phyloP scores from a whole-genome alignment of 176 grass and related monocot species.

The Chloris gayana region DNA sequence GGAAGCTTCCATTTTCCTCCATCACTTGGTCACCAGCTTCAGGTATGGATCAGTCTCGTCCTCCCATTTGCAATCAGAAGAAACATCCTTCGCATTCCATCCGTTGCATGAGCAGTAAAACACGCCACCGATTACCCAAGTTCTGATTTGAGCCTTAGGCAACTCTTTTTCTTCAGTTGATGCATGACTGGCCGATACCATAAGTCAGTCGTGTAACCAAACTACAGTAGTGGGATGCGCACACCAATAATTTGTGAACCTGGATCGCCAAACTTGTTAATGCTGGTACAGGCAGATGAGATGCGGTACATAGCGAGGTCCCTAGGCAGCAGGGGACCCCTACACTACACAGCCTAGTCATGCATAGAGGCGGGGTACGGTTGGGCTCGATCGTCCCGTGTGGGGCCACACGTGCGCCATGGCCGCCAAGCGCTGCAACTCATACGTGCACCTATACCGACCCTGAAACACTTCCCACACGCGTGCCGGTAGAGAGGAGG shows the following conservation, averaged over 20 bases:
- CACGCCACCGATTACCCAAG: background rate
- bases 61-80: background rate
- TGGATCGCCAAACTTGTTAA: constrained; percentile 29
- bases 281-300: background rate
- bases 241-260: constrained; percentile 31
- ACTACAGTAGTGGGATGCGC: background rate
- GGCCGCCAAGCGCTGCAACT: constrained; percentile 13
- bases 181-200: background rate
- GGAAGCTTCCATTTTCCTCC: constrained; percentile 98
- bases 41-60: constrained; percentile 56
- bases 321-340: constrained; percentile 1
- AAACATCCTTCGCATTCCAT: background rate
- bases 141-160: background rate
- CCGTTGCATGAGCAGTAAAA: background rate
- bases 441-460: background rate
- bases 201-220: background rate
- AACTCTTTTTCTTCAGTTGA: too few species aligned
- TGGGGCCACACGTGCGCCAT: constrained; percentile 44
- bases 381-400: background rate
- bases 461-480: background rate
- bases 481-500: background rate
- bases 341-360: constrained; percentile 1
- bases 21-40: constrained; percentile 98
- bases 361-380: background rate
- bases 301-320: constrained; percentile 17